Evolutionary conservation across 768 basidiomycete species (phyloP).

Genomic region (Crucibulum laeve): DNA sequence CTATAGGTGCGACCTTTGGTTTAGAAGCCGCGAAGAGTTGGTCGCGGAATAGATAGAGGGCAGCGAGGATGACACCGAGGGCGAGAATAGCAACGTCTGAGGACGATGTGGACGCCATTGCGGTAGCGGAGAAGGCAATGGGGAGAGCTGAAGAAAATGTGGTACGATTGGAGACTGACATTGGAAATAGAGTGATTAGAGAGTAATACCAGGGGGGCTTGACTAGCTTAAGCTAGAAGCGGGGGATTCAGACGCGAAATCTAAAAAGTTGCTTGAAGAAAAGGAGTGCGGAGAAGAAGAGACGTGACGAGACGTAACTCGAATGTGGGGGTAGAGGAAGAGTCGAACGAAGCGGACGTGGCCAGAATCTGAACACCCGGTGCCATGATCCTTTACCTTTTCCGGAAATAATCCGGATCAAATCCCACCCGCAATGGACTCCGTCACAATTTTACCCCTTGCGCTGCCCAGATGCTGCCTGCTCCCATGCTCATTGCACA

Average conservation of each 20-base stretch:
- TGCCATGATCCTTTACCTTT: no score
- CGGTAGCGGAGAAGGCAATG: slow-evolving; percentile 22
- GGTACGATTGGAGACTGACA: slow-evolving; percentile 32
- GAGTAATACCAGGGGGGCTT: slow-evolving; percentile 18
- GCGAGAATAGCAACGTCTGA: slow-evolving; percentile 73
- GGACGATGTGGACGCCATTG: slow-evolving; percentile 58
- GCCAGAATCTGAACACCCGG: no score
- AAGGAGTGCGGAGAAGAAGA: slow-evolving; percentile 6
- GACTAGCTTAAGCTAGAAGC: background rate
- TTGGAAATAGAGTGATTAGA: slow-evolving; percentile 16
- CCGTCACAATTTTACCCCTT: no score
- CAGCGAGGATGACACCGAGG: slow-evolving; percentile 72
- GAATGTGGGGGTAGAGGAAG: no score
- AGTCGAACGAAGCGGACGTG: no score
- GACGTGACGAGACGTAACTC: slow-evolving; percentile 5
- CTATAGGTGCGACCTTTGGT: slow-evolving; percentile 47
- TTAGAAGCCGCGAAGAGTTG: slow-evolving; percentile 69
- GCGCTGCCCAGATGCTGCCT: no score
- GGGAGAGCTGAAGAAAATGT: slow-evolving; percentile 35
- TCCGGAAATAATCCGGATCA: background rate
- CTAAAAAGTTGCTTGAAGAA: slow-evolving; percentile 16
- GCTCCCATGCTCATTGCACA: no score
- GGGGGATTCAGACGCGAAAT: no score
- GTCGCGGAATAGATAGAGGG: slow-evolving; percentile 80
- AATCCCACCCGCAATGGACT: no score